Evolutionary conservation across 495 filamentous ascomycete genomes (phyloP).

Genomic region (Tetracladium setigerum): DNA sequence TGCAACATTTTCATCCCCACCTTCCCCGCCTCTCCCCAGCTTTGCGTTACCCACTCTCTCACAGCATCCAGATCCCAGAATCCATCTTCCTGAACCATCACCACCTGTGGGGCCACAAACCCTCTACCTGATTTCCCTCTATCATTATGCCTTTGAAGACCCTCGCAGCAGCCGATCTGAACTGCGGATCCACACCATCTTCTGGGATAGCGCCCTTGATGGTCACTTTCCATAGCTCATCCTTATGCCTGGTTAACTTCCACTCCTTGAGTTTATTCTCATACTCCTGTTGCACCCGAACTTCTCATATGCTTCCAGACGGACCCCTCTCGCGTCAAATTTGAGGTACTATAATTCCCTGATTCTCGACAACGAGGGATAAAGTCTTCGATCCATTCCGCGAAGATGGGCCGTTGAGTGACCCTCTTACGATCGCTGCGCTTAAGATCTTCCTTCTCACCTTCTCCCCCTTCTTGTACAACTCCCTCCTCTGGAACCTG

Average conservation of each 20-base stretch:
- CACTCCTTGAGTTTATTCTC: constrained; percentile 17
- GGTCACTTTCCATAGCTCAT: constrained; percentile 13
- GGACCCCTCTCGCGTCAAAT: constrained; percentile 13
- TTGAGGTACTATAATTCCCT: neutral
- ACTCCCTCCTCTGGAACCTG: constrained; percentile 3
- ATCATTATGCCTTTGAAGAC: constrained; percentile 19
- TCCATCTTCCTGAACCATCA: constrained; percentile 25
- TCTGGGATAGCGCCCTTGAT: constrained; percentile 24
- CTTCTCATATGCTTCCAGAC: constrained; percentile 12
- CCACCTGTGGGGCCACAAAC: constrained; percentile 10
- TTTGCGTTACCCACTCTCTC: constrained; percentile 26
- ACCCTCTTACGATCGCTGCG: constrained; percentile 42
- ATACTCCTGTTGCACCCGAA: constrained; percentile 24
- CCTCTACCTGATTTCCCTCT: constrained; percentile 26
- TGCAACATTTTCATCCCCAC: constrained; percentile 24
- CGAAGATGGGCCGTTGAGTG: constrained; percentile 37
- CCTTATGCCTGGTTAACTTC: constrained; percentile 11
- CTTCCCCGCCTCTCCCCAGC: constrained; percentile 27
- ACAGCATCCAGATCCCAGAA: constrained; percentile 29
- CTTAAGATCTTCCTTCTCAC: constrained; percentile 33
- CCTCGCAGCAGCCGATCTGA: constrained; percentile 16
- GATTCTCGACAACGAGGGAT: constrained; percentile 27
- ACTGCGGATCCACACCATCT: constrained; percentile 14
- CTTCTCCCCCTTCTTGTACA: constrained; percentile 24
- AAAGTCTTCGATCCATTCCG: constrained; percentile 46